A percentile compares a stretch with the other conserved stretches of the same genome.
These are phyloP conservation scores for Candida anglica DNA, from an alignment of 805 yeast genomes.

Conservation along the genomic window DNA sequence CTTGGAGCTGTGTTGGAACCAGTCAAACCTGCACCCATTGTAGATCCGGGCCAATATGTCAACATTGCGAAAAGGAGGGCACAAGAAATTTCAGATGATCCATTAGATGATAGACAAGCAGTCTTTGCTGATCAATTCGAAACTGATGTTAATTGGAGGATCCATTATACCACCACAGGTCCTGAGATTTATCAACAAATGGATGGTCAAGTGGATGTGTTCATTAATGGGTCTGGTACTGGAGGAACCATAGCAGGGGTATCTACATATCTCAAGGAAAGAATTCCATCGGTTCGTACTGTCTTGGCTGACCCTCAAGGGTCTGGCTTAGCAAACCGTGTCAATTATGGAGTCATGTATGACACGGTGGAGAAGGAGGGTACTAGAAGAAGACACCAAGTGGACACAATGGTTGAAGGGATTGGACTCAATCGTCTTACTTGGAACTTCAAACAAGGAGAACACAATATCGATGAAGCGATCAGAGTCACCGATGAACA, in stretches of 20 bases:
- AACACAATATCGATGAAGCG: conserved; percentile 68
- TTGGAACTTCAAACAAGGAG: conserved; percentile 71
- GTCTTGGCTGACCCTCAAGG: conserved; percentile 96
- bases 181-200: conserved; percentile 87
- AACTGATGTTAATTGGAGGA: conserved; percentile 83
- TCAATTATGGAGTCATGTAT: conserved; percentile 91
- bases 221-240: conserved; percentile 92
- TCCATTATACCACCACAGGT: conserved; percentile 81
- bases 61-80: conserved; percentile 78
- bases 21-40: conserved; percentile 93
- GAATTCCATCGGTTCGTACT: conserved; percentile 39
- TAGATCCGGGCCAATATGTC: conserved; percentile 89
- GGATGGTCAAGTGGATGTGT: conserved; percentile 61
- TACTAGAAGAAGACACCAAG: conserved; percentile 90
- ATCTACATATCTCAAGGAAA: conserved; percentile 71
- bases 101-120: conserved; percentile 45
- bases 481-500: conserved; percentile 74
- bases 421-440: conserved; percentile 89
- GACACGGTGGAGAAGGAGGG: conserved; percentile 89
- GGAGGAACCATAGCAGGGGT: conserved; percentile 98
- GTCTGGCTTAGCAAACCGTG: conserved; percentile 80
- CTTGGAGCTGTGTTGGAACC: conserved; percentile 81
- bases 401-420: conserved; percentile 92
- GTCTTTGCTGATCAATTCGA: conserved; percentile 95
- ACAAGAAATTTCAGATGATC: conserved; percentile 39